Base-by-base conservation (phyloP, 192 early-diverging fungal species). In the Coemansia sp. region DNA sequence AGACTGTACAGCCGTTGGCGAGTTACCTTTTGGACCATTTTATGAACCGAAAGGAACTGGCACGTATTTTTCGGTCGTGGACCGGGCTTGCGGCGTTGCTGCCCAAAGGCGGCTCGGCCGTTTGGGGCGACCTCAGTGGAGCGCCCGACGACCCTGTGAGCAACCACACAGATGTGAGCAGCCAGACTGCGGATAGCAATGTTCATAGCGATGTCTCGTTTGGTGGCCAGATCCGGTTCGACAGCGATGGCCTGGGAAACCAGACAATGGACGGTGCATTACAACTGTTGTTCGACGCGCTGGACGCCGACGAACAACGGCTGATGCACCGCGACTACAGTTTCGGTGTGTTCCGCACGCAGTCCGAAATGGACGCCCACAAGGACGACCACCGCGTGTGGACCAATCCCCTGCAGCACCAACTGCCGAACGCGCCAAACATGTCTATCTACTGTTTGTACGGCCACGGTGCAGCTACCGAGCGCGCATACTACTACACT, bases 361-460 rank as follows among this genome's bases (percentile, higher is more conserved):
- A 89, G 54, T 24, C 67, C 8, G 79, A 92, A 59, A 74, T 96
- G 67, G 67, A 86, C 9, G 66, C 66, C 0, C 76, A 87, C 43
- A 76, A 75, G 23, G 73, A 84, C 26, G 84, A 89, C 61, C 82
- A 86, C 16, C 82, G 83, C 0, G 85, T 76, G 32, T 95, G 93
- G 94, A 69, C 86, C 18, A 95, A 94, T 63, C 90, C 92, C 26
- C 67, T 95, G 16, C 83, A 93, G 54, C 88, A 88, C 24, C 81
- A 83, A 14, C 68, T 91, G 32, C 91, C 88, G 9, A 61, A 83
- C 47, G 92, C 90, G 11, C 90, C 87, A 16, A 78, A 75, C 38
- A 89, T 89, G 85, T 90, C 87, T 45, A 88, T 96, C 23, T 90
- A 88, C 71, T 93, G 90, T 55, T 64, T 95, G 7, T 95, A 95